Percentiles rank a stretch among this genome's conserved stretches.
Evolutionary conservation across 2,329 filamentous ascomycete species (phyloP).

Genomic region (Fusarium udum): DNA sequence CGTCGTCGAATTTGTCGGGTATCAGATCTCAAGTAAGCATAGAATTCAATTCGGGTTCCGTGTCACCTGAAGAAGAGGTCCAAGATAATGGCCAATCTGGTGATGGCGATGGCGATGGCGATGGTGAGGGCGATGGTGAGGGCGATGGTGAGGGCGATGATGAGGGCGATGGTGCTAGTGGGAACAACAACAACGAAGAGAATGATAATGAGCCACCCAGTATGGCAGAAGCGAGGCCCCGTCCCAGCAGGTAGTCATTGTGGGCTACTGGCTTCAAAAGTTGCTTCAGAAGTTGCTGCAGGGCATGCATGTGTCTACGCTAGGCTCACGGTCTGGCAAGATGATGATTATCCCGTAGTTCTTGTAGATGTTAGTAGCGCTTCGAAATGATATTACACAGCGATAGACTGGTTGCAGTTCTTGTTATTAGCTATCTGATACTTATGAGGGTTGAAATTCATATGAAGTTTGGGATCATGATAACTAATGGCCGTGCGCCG

Average conservation of each 20-base stretch:
- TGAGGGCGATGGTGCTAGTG: background rate
- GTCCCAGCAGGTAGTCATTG: background rate
- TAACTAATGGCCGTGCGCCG: background rate
- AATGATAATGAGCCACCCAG: background rate
- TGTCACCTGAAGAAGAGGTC: background rate
- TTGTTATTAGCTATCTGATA: background rate
- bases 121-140: background rate
- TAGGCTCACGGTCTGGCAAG: background rate
- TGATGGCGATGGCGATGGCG: background rate
- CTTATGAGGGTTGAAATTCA: background rate
- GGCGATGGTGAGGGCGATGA: background rate
- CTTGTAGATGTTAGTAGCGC: background rate
- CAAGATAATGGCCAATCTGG: background rate
- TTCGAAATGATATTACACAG: background rate
- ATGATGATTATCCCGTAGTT: background rate
- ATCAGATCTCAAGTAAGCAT: background rate
- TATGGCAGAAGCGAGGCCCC: background rate
- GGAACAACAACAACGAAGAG: background rate
- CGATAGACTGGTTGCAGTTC: conserved; percentile 1
- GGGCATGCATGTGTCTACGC: background rate
- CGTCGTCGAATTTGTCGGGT: background rate
- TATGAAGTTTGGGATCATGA: background rate
- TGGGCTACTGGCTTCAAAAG: background rate
- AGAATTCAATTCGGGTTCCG: background rate
- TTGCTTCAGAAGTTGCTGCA: background rate